Evolutionary conservation across 1,139 yeast species (phyloP).

Genomic region (Scheffersomyces parashehatae): DNA sequence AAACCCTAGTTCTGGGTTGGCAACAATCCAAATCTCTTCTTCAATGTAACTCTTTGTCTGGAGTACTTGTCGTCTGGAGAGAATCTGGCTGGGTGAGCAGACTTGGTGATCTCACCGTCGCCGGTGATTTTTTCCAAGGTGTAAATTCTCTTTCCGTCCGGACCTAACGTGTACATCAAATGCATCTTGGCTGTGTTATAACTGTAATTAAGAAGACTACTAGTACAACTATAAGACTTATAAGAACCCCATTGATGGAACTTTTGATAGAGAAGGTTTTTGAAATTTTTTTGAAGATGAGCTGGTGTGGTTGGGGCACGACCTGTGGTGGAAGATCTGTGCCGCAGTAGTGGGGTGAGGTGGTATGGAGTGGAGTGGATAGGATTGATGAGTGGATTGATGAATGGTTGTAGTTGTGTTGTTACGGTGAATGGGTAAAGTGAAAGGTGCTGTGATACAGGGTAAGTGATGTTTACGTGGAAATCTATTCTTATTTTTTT

Average conservation of each 20-base stretch:
- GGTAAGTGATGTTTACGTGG: no score
- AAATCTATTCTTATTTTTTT: no score
- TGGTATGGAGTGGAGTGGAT: no score
- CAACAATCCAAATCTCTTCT: constrained; percentile 88
- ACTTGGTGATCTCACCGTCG: constrained; percentile 91
- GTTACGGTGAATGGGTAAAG: no score
- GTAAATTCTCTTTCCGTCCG: constrained; percentile 93
- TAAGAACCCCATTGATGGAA: neutral
- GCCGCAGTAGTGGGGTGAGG: no score
- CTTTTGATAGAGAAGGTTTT: neutral
- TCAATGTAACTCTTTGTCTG: constrained; percentile 96
- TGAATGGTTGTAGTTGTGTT: no score
- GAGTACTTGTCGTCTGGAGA: constrained; percentile 99
- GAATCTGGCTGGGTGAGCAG: constrained; percentile 99
- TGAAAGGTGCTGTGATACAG: no score
- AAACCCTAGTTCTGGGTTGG: constrained; percentile 66
- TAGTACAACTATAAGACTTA: no score
- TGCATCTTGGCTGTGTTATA: constrained; percentile 60
- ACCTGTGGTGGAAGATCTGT: neutral
- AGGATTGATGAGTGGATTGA: no score
- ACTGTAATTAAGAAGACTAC: no score
- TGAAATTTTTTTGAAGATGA: constrained; percentile 11
- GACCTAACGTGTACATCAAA: constrained; percentile 96
- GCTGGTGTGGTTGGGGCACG: neutral
- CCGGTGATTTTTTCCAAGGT: constrained; percentile 82